phyloP scores from a whole-genome alignment of 2,329 filamentous ascomycete genomes.

The Aureobasidium uvarum region DNA sequence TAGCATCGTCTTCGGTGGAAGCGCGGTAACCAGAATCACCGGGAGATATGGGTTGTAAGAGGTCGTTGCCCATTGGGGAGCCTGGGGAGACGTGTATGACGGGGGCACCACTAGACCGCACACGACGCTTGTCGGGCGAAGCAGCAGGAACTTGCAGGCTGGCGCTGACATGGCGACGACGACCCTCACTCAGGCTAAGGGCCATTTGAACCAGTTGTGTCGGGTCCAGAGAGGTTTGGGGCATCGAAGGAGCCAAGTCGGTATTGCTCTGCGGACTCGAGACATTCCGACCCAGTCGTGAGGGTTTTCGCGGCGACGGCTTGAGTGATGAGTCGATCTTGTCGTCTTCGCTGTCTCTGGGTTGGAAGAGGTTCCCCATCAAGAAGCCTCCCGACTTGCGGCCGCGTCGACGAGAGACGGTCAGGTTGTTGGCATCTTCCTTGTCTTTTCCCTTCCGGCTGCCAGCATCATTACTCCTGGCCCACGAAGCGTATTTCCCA shows the following conservation, averaged over 20 bases:
- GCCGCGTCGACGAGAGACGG: neutral
- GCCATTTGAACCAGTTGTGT: conserved; percentile 92
- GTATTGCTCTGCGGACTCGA: neutral
- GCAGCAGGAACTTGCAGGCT: conserved; percentile 50
- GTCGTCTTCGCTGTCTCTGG: conserved; percentile 2
- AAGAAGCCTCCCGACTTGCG: conserved; percentile 25
- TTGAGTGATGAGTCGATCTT: neutral
- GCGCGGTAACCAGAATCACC: conserved; percentile 15
- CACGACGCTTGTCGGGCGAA: conserved; percentile 17
- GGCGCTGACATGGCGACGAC: conserved; percentile 61
- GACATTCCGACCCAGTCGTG: conserved; percentile 1
- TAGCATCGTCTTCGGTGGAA: neutral
- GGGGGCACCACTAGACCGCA: conserved; percentile 25
- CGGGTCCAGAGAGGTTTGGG: conserved; percentile 66
- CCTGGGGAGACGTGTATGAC: conserved; percentile 26
- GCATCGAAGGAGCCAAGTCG: conserved; percentile 29
- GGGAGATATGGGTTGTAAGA: conserved; percentile 49
- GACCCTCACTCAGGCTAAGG: conserved; percentile 79
- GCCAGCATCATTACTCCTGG: conserved; percentile 14
- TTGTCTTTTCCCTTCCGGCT: conserved; percentile 10
- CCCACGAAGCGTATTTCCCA: conserved; percentile 18
- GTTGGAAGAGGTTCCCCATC: conserved; percentile 19
- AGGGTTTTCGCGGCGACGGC: neutral
- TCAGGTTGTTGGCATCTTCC: conserved; percentile 26
- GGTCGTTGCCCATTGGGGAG: conserved; percentile 27